A percentile compares a stretch with the other conserved stretches of the same genome.
Conservation (phyloP, 2,329 filamentous ascomycete species). For the Diplodia intermedia region DNA sequence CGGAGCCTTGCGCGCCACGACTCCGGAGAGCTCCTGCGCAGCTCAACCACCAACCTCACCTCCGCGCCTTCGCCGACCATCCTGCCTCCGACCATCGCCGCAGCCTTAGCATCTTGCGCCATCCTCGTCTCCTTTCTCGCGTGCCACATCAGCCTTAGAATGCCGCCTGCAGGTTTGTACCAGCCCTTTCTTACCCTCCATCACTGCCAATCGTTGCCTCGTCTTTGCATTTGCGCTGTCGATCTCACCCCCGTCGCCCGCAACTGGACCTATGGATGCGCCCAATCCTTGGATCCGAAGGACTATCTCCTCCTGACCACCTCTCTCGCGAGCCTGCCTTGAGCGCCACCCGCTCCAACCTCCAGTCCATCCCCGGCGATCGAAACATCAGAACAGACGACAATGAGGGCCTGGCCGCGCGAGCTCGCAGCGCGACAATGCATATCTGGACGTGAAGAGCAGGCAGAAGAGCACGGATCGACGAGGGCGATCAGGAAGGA, state of each 20-base stretch:
- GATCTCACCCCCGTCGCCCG: neutral
- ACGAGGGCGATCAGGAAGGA: neutral
- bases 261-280: neutral
- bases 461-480: neutral
- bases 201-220: neutral
- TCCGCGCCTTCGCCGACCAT: neutral
- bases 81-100: neutral
- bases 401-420: neutral
- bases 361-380: neutral
- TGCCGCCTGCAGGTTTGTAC: conserved; percentile 31
- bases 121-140: neutral
- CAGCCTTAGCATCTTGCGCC: neutral
- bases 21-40: conserved; percentile 8
- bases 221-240: neutral
- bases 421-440: neutral
- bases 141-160: neutral
- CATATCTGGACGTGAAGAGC: neutral
- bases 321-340: neutral
- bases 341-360: neutral
- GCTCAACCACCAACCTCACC: conserved; percentile 1
- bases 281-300: neutral
- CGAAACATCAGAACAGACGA: neutral
- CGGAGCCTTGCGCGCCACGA: neutral
- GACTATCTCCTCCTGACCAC: neutral
- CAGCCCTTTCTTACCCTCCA: conserved; percentile 9